Evolutionary conservation across 148 eudicot species (phyloP), one percentile per base, ranked within the genome.

Genomic region (Talinum fruticosum): DNA sequence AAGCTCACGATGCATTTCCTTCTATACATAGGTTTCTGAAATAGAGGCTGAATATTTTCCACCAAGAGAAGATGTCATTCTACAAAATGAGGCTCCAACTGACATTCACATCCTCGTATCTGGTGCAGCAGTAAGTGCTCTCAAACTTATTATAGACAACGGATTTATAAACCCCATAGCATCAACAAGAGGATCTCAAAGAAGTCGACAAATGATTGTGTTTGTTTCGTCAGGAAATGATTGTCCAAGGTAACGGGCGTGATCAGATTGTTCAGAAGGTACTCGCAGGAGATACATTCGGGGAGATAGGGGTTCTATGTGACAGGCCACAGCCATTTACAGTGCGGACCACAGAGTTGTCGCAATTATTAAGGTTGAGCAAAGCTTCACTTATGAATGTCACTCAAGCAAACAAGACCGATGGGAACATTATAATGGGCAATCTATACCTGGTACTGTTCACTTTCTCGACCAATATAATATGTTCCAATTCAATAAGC

Each of bases 31-130:
- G 98, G 96, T 91, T 73, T 84, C 97, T 0, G 97, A 91, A 78
- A 80, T 95, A 88, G 94, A 91, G 45, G 97, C 96, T 62, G 97
- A 93, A 65, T 95, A 92, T 81, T 93, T 84, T 79, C 94, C 97
- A 59, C 97, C 99, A 2, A 91, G 81, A 71, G 90, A 93, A 85
- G 93, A 95, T 64, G 93, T 95, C 69, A 82, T 93, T 36, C 76
- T 88, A 47, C 97, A 93, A 72, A 88, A 90, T 71, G 97, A 95
- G 80, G 83, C 93, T 34, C 92, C 99, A 76, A 87, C 88, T 47
- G 91, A 92, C 75, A 75, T 90, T 8, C 91, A 95, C 76, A 87
- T 95, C 79, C 78, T 95, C 35, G 93, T 95, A 66, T 87, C 92
- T 4, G 99, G 99, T 67, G 83, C 88, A 84, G 94, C 84, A 94